Evolutionary conservation across 163 green algal species (phyloP), one percentile per base, ranked within the genome.

Genomic region (Coccomyxa subellipsoidea): DNA sequence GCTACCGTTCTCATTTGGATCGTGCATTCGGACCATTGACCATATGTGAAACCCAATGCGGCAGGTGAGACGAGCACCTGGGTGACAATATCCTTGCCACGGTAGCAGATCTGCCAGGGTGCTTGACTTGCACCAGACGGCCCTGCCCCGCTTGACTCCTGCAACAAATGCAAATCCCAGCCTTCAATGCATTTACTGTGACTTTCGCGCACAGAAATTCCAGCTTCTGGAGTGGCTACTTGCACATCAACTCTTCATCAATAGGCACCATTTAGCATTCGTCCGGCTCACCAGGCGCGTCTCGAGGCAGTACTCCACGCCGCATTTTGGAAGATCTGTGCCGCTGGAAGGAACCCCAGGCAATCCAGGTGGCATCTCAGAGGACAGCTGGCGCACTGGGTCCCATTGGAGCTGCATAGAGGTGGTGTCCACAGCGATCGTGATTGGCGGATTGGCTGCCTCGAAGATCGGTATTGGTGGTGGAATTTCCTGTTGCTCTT

Each of bases 51-150:
- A n/a, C n/a, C n/a, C n/a, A n/a, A n/a, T n/a, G n/a, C n/a, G n/a
- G n/a, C n/a, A n/a, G n/a, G n/a, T n/a, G n/a, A n/a, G n/a, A n/a
- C n/a, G n/a, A n/a, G n/a, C 25, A 79, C 59, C 53, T 79, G 54
- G 38, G 54, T 66, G 2, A 59, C n/a, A 7, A 72, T 31, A 5
- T 31, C 37, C 21, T 66, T 54, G 37, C 54, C 38, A 18, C 80
- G 72, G 37, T 79, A 82, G 32, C 47, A 77, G 27, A 36, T 73
- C 27, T 73, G 21, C 66, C 66, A 73, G 66, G 66, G 29, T 38
- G 36, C 36, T 9, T 39, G 37, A 66, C 5, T 18, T 9, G 76
- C 15, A 29, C 18, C 27, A 18, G 15, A n/a, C 12, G 23, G 76
- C 15, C 34, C 25, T 25, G 36, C 23, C 15, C 47, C 23, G 47